A percentile compares a stretch with the other conserved stretches of the same genome.
Evolutionary conservation across 2,329 filamentous ascomycete species (phyloP).

Genomic region (Colletotrichum truncatum): DNA sequence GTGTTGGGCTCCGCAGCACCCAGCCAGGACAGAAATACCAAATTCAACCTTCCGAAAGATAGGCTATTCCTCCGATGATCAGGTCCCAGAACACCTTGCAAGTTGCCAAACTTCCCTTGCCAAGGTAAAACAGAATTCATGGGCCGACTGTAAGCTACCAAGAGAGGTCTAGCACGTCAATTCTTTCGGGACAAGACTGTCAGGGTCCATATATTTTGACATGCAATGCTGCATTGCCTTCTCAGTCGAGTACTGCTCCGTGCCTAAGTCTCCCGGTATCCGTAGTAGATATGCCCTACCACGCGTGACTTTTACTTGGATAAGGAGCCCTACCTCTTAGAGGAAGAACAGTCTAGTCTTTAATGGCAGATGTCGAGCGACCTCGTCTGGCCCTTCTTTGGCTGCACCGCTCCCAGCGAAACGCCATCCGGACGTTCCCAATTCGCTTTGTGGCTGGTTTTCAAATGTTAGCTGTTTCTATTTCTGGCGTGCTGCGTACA

Average conservation of each 20-base stretch:
- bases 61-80: slow-evolving; percentile 18
- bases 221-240: not conserved
- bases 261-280: not conserved
- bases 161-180: slow-evolving; percentile 14
- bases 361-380: not conserved
- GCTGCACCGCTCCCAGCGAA: not conserved
- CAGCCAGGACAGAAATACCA: slow-evolving; percentile 5
- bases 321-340: no score
- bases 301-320: not conserved
- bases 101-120: not conserved
- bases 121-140: slow-evolving; percentile 3
- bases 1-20: not conserved
- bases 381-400: slow-evolving; percentile 2
- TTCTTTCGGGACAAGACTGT: slow-evolving; percentile 1
- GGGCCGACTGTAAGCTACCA: not conserved
- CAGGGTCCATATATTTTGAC: slow-evolving; percentile 5
- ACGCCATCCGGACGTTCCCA: not conserved
- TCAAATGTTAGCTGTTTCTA: slow-evolving; percentile 22
- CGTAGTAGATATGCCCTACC: not conserved
- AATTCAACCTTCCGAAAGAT: slow-evolving; percentile 6
- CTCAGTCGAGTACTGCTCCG: not conserved
- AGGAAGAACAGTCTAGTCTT: not conserved
- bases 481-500: slow-evolving; percentile 21
- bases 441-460: not conserved
- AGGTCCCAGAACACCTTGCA: not conserved